These are phyloP conservation scores for Apiospora saccharicola DNA, from an alignment of 2,329 filamentous ascomycete species.

Conservation along the genomic window DNA sequence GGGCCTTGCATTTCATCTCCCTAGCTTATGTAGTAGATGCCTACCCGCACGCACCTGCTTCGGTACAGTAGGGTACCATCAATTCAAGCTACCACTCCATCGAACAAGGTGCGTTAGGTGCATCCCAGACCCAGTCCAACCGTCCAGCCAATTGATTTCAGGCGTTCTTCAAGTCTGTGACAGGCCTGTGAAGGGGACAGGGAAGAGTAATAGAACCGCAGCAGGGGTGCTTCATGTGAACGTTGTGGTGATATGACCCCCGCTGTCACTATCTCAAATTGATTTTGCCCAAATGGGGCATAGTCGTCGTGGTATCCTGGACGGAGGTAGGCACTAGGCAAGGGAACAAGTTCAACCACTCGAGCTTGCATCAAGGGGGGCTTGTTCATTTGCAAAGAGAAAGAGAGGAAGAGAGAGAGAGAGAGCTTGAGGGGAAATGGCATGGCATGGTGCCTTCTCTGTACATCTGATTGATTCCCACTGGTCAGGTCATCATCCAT, in stretches of 20 bases:
- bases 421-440: slow-evolving; percentile 14
- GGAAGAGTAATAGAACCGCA: not conserved
- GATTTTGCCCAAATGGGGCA: slow-evolving; percentile 17
- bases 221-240: slow-evolving; percentile 14
- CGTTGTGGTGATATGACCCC: slow-evolving; percentile 12
- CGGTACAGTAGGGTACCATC: slow-evolving; percentile 5
- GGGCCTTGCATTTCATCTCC: not conserved
- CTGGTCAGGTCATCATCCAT: not conserved
- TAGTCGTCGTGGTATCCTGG: slow-evolving; percentile 15
- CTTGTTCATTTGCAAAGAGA: slow-evolving; percentile 4
- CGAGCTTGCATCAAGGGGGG: slow-evolving; percentile 17
- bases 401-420: not conserved
- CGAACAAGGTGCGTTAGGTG: slow-evolving; percentile 12
- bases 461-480: not conserved
- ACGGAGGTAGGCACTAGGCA: slow-evolving; percentile 18
- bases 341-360: slow-evolving; percentile 13
- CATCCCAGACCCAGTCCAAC: not conserved
- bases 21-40: not conserved
- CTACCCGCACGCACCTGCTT: not conserved
- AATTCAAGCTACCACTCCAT: slow-evolving; percentile 3
- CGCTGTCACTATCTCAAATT: slow-evolving; percentile 13
- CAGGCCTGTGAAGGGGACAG: not conserved
- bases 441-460: not conserved
- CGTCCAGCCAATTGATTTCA: not conserved
- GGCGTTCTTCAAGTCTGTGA: not conserved